These are phyloP conservation scores for Fusarium sp. DNA, from an alignment of 2,329 filamentous ascomycete species.

Conservation along the genomic window DNA sequence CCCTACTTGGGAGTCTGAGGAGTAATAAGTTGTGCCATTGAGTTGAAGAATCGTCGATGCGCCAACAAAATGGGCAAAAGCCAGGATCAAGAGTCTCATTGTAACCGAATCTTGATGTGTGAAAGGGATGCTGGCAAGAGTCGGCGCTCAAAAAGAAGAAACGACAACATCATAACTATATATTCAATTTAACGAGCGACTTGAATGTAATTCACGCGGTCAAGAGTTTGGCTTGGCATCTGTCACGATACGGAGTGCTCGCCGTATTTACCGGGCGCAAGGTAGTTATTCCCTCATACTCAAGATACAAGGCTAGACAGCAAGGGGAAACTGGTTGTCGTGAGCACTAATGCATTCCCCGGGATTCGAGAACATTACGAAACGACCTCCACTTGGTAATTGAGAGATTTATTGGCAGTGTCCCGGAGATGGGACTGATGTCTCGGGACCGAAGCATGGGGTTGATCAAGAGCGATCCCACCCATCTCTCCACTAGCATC, in stretches of 20 bases:
- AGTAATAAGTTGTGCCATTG: not conserved
- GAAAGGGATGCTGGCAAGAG: not conserved
- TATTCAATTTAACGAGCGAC: not conserved
- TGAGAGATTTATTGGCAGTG: not conserved
- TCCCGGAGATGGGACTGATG: not conserved
- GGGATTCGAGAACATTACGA: not conserved
- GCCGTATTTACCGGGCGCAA: not conserved
- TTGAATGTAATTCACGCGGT: not conserved
- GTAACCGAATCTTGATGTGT: not conserved
- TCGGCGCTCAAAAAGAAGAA: not conserved
- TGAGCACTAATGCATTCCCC: not conserved
- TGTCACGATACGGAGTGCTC: not conserved
- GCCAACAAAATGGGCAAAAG: not conserved
- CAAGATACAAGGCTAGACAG: not conserved
- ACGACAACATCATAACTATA: not conserved
- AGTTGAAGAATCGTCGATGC: not conserved
- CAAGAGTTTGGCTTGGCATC: not conserved
- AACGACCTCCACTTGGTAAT: not conserved
- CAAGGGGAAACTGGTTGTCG: not conserved
- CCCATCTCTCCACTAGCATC: too few relatives aligned
- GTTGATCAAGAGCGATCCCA: not conserved
- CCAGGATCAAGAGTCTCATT: not conserved
- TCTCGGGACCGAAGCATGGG: not conserved
- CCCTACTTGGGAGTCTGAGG: not conserved
- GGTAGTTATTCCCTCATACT: not conserved